Evolutionary conservation across 345 rosid genomes (phyloP), one percentile per base, ranked within the genome.

Genomic region (Microthlaspi erraticum): DNA sequence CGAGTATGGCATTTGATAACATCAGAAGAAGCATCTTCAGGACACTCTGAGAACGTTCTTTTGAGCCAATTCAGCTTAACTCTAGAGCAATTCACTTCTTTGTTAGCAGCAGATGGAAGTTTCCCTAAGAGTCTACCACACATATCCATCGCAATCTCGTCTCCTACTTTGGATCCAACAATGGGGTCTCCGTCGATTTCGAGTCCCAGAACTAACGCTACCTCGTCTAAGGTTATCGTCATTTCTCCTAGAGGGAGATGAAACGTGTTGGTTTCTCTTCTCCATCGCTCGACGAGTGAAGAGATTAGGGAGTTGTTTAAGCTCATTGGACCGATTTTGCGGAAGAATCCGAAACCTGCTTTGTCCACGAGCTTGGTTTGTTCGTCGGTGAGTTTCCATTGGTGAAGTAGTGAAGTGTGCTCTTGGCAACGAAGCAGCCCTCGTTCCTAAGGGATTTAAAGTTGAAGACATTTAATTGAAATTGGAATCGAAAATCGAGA

Each of bases 21-120:
- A 38, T 81, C 89, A 6, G 34, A 7, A 17, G 85, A 64, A 46
- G 84, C 90, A 66, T 83, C 83, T 64, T 83, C 88, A 14, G 89
- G 85, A 54, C 86, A 85, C 2, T 79, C 81, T 31, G 86, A 83
- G 68, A 89, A 87, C 52, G 78, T 79, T 71, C 87, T 86, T 66
- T 87, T 89, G 65, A 87, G 72, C 96, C 92, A 89, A 76, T 87
- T 87, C 36, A 89, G 79, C 73, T 89, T 89, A 76, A 89, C 92
- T 83, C 89, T 85, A 6, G 91, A 88, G 68, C 92, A 87, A 72
- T 88, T 85, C n/a, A 84, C 81, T 66, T 85, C 84, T 45, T 77
- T 77, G 19, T 77, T 77, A 45, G 76, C 86, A 33, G 82, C 80
- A 54, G 89, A 87, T 0, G 92, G 91, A 0, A 80, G 66, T 67